Base-by-base conservation (phyloP, 371 early-diverging fungal genomes). In the Mortierella sp. region DNA sequence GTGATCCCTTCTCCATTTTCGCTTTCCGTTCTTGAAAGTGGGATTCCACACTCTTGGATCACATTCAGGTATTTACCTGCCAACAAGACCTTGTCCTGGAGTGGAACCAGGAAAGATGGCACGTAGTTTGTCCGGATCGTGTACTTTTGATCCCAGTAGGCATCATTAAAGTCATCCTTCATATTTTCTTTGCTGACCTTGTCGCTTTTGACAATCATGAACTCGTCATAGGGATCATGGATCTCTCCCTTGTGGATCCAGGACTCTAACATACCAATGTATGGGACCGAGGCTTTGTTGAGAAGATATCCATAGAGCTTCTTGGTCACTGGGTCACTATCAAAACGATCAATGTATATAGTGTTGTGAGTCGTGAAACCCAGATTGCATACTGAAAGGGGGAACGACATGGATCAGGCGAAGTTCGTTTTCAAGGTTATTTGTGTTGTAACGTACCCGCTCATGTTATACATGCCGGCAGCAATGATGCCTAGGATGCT, bases 11-110 rank as follows among this genome's bases (percentile, higher is more conserved):
- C 29, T 1, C 55, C 29, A 0, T 57, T 21, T 14, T 26, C 28
- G 30, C 2, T 65, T 29, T 51, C 48, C 6, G 84, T 82, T 37
- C 82, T 82, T 1, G 86, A 83, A 28, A 89, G 83, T 23, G 76
- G 86, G 11, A 90, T 89, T 57, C 93, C 93, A 74, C 96, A 97
- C 66, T 94, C 96, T 5, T 93, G 85, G 21, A 97, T 88, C 1
- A 97, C 96, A 75, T 97, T 98, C 65, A 97, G 82, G 70, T 96
- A 98, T 77, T 97, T 97, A 30, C 99, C 99, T 0, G 97, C 94
- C 29, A 92, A 80, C 66, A 98, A 75, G 45, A 98, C 92, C 81
- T 96, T 95, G 18, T 86, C 85, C 50, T 91, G 85, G 16, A 89
- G 85, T 5, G 91, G 89, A 16, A 87, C 89, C 25, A 98, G 80